Base-by-base conservation (phyloP, 2,329 filamentous ascomycete species). In the Calonectria pseudoreteaudii region DNA sequence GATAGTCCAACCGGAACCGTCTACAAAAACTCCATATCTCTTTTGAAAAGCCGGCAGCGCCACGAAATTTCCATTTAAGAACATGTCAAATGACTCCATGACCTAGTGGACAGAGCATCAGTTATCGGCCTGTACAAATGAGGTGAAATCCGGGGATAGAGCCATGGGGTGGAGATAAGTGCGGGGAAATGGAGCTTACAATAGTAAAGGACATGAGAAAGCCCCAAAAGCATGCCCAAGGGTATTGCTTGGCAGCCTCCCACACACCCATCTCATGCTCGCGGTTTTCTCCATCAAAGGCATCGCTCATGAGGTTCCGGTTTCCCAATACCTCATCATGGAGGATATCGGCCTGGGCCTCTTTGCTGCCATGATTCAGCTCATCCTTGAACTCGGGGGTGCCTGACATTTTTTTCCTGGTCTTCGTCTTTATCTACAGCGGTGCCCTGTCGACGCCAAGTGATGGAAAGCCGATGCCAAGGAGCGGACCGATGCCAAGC, bases 41-140 rank as follows among this genome's bases (percentile, higher is more conserved):
- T 79, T 38, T 44, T 84, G 77, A 70, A 88, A 88, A 2, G 80
- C 79, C 0, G 66, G 36, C 2, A 85, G 82, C 0, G 86, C 86
- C 62, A 87, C 83, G 50, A 87, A 87, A 76, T 86, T 86, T 60
- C 84, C 83, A 73, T 85, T 87, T 18, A 88, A 75, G 73, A 87
- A 87, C 83, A 88, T 86, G 73, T 86, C 85, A 79, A 86, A 88
- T 1, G 86, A 86, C 74, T 88, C 86, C 86, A 88, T 88, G 73
- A 88, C 83, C 86, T 87, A 28, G 20, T 16, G 2, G 18, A 38
- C 13, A 20, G 7, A 13, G 34, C 16, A 14, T 68, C 26, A 71
- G 71, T 38, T 28, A 49, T 60, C 38, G 34, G 56, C 9, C n/a
- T 16, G 31, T 14, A 23, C 11, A 6, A 38, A 26, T 4, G 36